Base-by-base conservation (phyloP, 352 stramenopile genomes). In the Globisporangium uncinulatum region DNA sequence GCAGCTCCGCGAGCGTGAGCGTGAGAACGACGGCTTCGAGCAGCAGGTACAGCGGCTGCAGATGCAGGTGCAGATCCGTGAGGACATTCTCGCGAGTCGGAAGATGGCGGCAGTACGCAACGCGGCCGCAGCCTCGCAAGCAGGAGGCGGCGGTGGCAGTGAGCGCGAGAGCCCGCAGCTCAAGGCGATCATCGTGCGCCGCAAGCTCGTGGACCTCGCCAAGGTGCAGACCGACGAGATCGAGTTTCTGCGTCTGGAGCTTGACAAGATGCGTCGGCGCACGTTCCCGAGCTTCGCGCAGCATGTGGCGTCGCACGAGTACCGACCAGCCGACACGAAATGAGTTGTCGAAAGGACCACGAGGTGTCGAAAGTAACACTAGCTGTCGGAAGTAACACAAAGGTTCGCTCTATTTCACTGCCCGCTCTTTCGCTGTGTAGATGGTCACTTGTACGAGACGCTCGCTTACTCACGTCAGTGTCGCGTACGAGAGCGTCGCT, bases 251-350 rank as follows among this genome's bases (percentile, higher is more conserved):
- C 81, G 86, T 6, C 62, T 87, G 8, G 92, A 98, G 56, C 79
- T 98, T 1, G 87, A 97, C 62, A 86, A 86, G 42, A 94, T 98
- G 69, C 84, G 90, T 2, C 74, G 89, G 15, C 79, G 87, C 4
- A 97, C 92, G n/a, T 98, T 97, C 62, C 92, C 92, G 11, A 95
- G 81, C 55, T 98, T 98, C 51, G 86, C 72, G 29, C 78, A 88
- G 51, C 70, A 79, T 11, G 63, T 75, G 19, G 45, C 50, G 10
- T 70, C 67, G 31, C 62, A 65, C 2, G 69, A 69, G 1, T 70
- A 79, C 32, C 68, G 72, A n/a, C 11, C 52, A 15, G n/a, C 54
- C 0, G 58, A 72, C 50, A 63, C 20, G n/a, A 57, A 55, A 44
- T 67, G 57, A 61, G 52, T 24, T 62, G 52, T n/a, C 46, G 21